Percentiles rank a stretch among this genome's conserved stretches.
Evolutionary conservation across 495 filamentous ascomycete genomes (phyloP).

Genomic region (Xylaria castorea): DNA sequence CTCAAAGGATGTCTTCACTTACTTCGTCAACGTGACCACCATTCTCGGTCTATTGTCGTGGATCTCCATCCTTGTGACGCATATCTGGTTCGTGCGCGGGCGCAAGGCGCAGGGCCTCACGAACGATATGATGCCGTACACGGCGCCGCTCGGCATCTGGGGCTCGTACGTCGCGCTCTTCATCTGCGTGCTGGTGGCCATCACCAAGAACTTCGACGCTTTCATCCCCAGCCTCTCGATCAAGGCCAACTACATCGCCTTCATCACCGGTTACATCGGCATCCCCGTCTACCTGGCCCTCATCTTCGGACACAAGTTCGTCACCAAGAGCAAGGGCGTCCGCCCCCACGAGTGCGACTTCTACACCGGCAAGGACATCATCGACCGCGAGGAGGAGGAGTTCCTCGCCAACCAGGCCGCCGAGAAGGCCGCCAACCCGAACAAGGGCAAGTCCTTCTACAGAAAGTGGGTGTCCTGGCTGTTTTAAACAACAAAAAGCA

Average conservation of each 20-base stretch:
- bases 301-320: conserved; percentile 73
- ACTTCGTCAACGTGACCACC: conserved; percentile 85
- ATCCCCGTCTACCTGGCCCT: conserved; percentile 79
- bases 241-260: conserved; percentile 65
- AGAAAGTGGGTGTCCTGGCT: conserved; percentile 69
- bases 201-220: conserved; percentile 81
- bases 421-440: conserved; percentile 46
- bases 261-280: conserved; percentile 82
- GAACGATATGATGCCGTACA: conserved; percentile 69
- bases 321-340: conserved; percentile 59
- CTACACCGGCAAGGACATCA: conserved; percentile 72
- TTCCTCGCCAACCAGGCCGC: conserved; percentile 65
- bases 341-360: conserved; percentile 68
- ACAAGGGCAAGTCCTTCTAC: conserved; percentile 58
- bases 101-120: conserved; percentile 76
- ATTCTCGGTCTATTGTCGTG: conserved; percentile 83
- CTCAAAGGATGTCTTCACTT: conserved; percentile 74
- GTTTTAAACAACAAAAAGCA: conserved; percentile 54
- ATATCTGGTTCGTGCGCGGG: conserved; percentile 79
- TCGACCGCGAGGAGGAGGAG: conserved; percentile 75
- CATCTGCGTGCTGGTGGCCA: conserved; percentile 72
- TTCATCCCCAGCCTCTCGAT: conserved; percentile 65
- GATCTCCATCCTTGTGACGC: conserved; percentile 83
- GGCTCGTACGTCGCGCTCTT: conserved; percentile 72
- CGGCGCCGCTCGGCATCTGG: conserved; percentile 70